Base-by-base conservation (phyloP, 139 green algal species). In the Penium margaritaceum region DNA sequence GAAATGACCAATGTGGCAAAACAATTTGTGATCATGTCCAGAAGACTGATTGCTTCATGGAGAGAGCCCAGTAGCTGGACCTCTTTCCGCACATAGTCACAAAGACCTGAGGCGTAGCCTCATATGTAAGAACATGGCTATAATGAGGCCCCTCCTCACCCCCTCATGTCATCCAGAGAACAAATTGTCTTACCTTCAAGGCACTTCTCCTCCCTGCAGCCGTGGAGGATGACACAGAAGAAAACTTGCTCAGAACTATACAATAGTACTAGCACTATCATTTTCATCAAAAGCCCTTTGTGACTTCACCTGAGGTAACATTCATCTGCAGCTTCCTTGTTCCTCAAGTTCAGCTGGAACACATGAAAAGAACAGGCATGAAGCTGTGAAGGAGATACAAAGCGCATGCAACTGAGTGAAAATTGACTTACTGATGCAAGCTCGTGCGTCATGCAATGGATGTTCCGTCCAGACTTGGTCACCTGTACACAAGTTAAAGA, bases 271-370 rank as follows among this genome's bases (percentile, higher is more conserved):
- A n/a, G n/a, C n/a, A n/a, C n/a, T n/a, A n/a, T n/a, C n/a, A n/a
- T n/a, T n/a, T n/a, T n/a, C n/a, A n/a, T n/a, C n/a, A n/a, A n/a
- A n/a, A n/a, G n/a, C n/a, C n/a, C n/a, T n/a, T n/a, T n/a, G n/a
- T n/a, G n/a, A n/a, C n/a, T n/a, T n/a, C n/a, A n/a, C n/a, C 95
- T 83, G 39, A 88, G 32, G 78, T 93, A 74, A 74, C 90, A 95
- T 72, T 95, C 88, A 37, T 85, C 83, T 35, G 82, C 78, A 6
- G 90, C 85, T 54, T 92, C 87, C 30, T 78, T 74, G 27, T 96
- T 88, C 4, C 91, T 79, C 12, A 81, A 51, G 78, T 96, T 96
- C 2, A 96, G 85, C 6, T 80, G 63, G 15, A 69, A 38, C 34
- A 35, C 32, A 3, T 37, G 5, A 30, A 37, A 30, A 39, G 32